Conservation (phyloP, 1,139 yeast genomes). For the Diutina siamensis region DNA sequence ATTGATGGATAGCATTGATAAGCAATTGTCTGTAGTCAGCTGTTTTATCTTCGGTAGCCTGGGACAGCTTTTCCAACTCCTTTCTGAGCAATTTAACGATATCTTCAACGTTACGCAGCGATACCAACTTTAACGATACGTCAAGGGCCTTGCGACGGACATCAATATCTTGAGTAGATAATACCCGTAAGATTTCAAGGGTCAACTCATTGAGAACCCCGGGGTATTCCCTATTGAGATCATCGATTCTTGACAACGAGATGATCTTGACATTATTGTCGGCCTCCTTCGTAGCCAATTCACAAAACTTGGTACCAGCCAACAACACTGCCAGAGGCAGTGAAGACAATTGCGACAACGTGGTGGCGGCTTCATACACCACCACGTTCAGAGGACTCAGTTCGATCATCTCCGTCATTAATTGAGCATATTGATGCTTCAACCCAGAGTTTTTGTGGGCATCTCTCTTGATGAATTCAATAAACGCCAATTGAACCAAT, state of each 20-base stretch:
- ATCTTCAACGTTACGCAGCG: slow-evolving; percentile 88
- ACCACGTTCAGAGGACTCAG: slow-evolving; percentile 64
- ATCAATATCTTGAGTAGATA: slow-evolving; percentile 80
- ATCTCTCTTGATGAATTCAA: slow-evolving; percentile 85
- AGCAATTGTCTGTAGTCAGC: slow-evolving; percentile 82
- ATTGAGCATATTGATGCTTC: slow-evolving; percentile 58
- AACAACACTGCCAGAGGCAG: slow-evolving; percentile 56
- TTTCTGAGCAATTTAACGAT: slow-evolving; percentile 85
- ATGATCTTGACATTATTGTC: slow-evolving; percentile 91
- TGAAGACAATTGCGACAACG: slow-evolving; percentile 63
- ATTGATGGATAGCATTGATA: slow-evolving; percentile 78
- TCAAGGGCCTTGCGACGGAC: slow-evolving; percentile 83
- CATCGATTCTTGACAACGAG: slow-evolving; percentile 77
- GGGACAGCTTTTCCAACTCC: slow-evolving; percentile 66
- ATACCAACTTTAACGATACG: slow-evolving; percentile 67
- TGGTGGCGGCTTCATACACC: slow-evolving; percentile 76
- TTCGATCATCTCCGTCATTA: slow-evolving; percentile 65
- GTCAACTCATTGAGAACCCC: slow-evolving; percentile 80
- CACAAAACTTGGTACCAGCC: slow-evolving; percentile 80
- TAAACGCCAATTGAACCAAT: slow-evolving; percentile 75
- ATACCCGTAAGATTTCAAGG: slow-evolving; percentile 75
- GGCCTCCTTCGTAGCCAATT: slow-evolving; percentile 80
- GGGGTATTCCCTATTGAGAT: slow-evolving; percentile 63
- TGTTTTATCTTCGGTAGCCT: slow-evolving; percentile 62
- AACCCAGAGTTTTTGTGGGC: slow-evolving; percentile 53